Evolutionary conservation across 768 basidiomycete genomes (phyloP), one percentile per base, ranked within the genome.

Genomic region (Leucosporidium scottii): DNA sequence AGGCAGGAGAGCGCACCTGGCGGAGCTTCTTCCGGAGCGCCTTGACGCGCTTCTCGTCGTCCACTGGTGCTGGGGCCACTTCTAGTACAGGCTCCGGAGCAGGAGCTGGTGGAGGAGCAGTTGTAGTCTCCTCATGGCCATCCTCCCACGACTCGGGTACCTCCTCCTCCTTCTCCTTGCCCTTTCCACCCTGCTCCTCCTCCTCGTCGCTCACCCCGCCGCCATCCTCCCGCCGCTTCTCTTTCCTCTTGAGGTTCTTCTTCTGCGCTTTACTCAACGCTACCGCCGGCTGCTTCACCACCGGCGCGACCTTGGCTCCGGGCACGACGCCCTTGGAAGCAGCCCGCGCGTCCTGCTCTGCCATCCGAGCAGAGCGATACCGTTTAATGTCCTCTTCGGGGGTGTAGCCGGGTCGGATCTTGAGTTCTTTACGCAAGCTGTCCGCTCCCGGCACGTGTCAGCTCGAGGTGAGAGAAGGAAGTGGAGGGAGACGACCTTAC

Each of bases 401-500:
- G 0, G 70, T 71, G 70, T 28, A 71, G 21, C 70, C 70, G 0
- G 70, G 66, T 17, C 70, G 63, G 56, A 71, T 58, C 60, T 67
- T 67, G 66, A 61, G 31, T 54, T 71, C 70, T 25, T 64, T 61
- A 28, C 70, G 66, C n/a, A 31, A 31, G 23, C 69, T 70, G 34
- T 8, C 2, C 0, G 15, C 0, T 44, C 34, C 34, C 34, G 9
- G 4, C 10, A 7, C 34, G 8, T 36, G 64, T 44, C 39, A 17
- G 34, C 34, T 34, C 34, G 49, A 13, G 6, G 7, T 8, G 2
- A 28, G 39, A 30, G 48, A 51, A 15, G 27, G 13, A 12, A n/a
- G 68, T 9, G 30, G 48, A 28, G 1, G 21, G 59, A 30, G 49
- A 12, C 6, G 39, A 36, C 21, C 69, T 53, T 23, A 64, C 69